Evolutionary conservation across 306 rosid species (phyloP).

Genomic region (Fragaria nilgerrensis): DNA sequence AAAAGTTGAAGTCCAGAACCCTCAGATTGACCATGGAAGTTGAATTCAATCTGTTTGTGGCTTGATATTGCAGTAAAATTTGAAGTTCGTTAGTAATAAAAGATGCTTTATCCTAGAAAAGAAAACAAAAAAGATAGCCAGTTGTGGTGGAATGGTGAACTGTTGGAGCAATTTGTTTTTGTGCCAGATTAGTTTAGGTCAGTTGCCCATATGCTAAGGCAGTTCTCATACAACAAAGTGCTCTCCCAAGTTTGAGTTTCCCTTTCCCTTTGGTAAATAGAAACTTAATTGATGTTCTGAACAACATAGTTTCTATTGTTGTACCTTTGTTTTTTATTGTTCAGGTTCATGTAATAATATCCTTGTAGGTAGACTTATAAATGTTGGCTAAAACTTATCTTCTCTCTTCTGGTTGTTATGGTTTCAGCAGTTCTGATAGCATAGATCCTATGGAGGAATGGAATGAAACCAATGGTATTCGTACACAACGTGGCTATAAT

Average conservation of each 20-base stretch:
- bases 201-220: not conserved
- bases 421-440: slow-evolving; percentile 72
- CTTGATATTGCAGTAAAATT: no score
- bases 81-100: no score
- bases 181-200: not conserved
- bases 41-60: no score
- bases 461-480: slow-evolving; percentile 60
- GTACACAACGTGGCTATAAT: slow-evolving; percentile 63
- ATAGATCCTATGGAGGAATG: slow-evolving; percentile 67
- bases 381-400: slow-evolving; percentile 19
- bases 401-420: slow-evolving; percentile 28
- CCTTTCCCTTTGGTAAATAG: not conserved
- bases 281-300: not conserved
- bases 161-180: not conserved
- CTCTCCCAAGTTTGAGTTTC: not conserved
- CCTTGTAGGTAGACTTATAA: not conserved
- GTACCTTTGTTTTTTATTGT: not conserved
- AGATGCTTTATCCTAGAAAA: no score
- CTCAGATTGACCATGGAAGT: no score
- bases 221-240: not conserved
- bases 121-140: no score
- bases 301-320: not conserved
- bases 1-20: no score
- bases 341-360: slow-evolving; percentile 5
- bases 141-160: no score